Percentiles rank a stretch among this genome's conserved stretches.
Conservation (phyloP, 2,329 filamentous ascomycete genomes). For the Paecilomyces formosus region DNA sequence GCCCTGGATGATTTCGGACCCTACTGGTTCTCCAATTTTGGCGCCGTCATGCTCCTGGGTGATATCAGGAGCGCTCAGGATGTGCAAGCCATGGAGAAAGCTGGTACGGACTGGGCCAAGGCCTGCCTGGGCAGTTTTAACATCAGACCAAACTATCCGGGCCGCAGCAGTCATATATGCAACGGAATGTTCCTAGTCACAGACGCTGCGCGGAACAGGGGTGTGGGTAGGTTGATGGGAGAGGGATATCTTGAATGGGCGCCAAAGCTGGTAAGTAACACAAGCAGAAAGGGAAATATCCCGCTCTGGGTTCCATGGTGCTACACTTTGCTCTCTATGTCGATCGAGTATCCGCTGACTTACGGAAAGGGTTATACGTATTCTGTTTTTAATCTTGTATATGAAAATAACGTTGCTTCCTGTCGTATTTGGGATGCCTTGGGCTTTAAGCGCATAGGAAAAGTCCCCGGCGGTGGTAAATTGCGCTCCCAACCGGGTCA, state of each 20-base stretch:
- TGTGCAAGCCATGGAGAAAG: conserved; percentile 39
- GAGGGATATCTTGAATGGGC: conserved; percentile 73
- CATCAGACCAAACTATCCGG: conserved; percentile 90
- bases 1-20: conserved; percentile 65
- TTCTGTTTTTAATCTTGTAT: conserved; percentile 89
- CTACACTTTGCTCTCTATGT: conserved; percentile 10
- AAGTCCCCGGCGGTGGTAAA: conserved; percentile 65
- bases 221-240: conserved; percentile 68
- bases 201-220: conserved; percentile 63
- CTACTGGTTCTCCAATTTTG: conserved; percentile 91
- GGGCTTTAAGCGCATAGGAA: conserved; percentile 85
- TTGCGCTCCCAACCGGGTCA: conserved; percentile 62
- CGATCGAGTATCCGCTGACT: conserved; percentile 11
- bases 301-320: conserved; percentile 28
- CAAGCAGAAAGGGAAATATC: neutral
- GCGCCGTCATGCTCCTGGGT: conserved; percentile 77
- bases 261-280: conserved; percentile 48
- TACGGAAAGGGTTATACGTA: conserved; percentile 66
- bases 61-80: conserved; percentile 59
- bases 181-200: conserved; percentile 69
- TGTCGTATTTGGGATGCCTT: conserved; percentile 88
- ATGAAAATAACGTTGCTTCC: conserved; percentile 86
- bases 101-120: conserved; percentile 65
- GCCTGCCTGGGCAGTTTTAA: conserved; percentile 86
- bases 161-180: conserved; percentile 82